A percentile compares a stretch with the other conserved stretches of the same genome.
Conservation (phyloP, 2,329 filamentous ascomycete genomes). For the Periconia digitata region DNA sequence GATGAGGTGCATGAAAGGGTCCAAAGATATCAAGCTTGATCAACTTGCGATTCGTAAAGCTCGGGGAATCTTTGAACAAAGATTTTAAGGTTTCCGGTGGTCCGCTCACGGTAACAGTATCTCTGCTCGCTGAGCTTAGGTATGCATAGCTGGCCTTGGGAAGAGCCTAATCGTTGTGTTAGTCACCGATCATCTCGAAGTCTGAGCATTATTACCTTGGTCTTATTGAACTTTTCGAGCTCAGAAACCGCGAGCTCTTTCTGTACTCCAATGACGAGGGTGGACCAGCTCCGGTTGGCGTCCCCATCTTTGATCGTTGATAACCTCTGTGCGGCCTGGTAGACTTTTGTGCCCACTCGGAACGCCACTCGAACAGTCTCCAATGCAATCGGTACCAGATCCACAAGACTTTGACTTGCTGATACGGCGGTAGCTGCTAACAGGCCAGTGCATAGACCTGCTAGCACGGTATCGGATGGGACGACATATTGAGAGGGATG, state of each 20-base stretch:
- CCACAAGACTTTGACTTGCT: conserved; percentile 23
- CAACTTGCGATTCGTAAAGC: background rate
- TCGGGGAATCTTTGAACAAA: conserved; percentile 1
- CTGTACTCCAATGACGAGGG: background rate
- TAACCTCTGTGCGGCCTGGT: background rate
- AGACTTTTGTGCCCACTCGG: conserved; percentile 20
- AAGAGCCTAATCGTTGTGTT: background rate
- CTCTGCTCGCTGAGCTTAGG: background rate
- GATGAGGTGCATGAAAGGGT: conserved; percentile 56
- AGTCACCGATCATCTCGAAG: background rate
- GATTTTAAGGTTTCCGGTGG: background rate
- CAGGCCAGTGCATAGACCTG: conserved; percentile 10
- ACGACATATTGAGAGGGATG: background rate
- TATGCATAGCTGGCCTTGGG: background rate
- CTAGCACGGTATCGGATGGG: background rate
- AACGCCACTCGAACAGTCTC: conserved; percentile 34
- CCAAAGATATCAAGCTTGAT: conserved; percentile 50
- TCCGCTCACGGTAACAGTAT: background rate
- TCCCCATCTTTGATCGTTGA: background rate
- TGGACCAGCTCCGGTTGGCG: background rate
- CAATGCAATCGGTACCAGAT: conserved; percentile 34
- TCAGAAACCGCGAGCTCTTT: background rate
- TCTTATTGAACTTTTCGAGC: background rate
- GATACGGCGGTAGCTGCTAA: conserved; percentile 17
- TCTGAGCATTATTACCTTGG: background rate